Evolutionary conservation across 2,329 filamentous ascomycete genomes (phyloP).

Genomic region (Cordyceps militaris): DNA sequence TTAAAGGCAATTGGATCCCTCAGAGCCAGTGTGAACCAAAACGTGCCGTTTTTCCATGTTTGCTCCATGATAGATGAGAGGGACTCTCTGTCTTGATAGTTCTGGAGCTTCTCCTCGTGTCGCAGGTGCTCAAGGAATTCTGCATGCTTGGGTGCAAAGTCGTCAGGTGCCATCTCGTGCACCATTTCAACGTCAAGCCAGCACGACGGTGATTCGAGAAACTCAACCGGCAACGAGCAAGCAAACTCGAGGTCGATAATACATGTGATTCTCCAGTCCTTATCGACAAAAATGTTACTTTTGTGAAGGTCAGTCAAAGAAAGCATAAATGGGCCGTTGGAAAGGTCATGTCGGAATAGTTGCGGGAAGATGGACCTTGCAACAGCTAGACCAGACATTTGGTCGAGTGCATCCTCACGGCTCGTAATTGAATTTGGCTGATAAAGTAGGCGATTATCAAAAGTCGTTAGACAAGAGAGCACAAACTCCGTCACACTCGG

Average conservation of each 20-base stretch:
- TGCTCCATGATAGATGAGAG: neutral
- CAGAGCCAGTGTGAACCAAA: neutral
- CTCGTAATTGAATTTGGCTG: constrained; percentile 17
- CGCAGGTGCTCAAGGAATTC: neutral
- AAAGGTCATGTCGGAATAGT: constrained; percentile 19
- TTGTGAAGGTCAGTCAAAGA: constrained; percentile 25
- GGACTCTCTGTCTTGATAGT: neutral
- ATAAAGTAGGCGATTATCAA: constrained; percentile 16
- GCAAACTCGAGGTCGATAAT: constrained; percentile 28
- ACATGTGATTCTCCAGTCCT: constrained; percentile 26
- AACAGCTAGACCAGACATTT: constrained; percentile 17
- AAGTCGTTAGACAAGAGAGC: constrained; percentile 13
- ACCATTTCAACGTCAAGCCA: neutral
- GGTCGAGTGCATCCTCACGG: constrained; percentile 13
- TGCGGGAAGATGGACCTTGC: constrained; percentile 14
- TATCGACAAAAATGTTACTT: constrained; percentile 29
- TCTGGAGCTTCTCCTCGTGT: neutral
- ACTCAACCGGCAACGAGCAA: constrained; percentile 24
- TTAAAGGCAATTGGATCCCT: neutral
- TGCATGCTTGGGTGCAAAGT: neutral
- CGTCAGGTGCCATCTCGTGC: neutral
- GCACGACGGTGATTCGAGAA: constrained; percentile 7
- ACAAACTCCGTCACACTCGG: constrained; percentile 15
- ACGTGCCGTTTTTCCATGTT: neutral
- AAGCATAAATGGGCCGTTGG: constrained; percentile 23